phyloP scores from a whole-genome alignment of 345 rosid species.

The Boechera divaricarpa region DNA sequence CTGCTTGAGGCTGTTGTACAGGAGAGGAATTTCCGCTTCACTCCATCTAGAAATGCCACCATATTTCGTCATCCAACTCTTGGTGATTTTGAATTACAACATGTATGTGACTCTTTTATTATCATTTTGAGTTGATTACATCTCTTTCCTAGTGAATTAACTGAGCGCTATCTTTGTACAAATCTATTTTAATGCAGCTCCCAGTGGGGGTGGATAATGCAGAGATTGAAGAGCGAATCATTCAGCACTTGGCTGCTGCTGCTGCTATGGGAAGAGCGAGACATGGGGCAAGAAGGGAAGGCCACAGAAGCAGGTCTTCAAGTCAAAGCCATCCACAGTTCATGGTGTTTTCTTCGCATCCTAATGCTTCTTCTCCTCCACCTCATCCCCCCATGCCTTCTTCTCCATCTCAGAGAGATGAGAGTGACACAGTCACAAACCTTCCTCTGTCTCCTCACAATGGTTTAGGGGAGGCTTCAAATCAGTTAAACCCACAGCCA shows the following conservation, averaged over 20 bases:
- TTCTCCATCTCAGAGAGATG: slow-evolving; percentile 62
- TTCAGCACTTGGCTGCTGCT: slow-evolving; percentile 96
- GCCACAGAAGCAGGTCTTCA: slow-evolving; percentile 77
- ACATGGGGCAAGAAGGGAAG: slow-evolving; percentile 80
- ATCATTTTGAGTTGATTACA: slow-evolving; percentile 18
- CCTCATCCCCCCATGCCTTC: slow-evolving; percentile 54
- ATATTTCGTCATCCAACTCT: slow-evolving; percentile 94
- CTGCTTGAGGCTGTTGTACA: slow-evolving; percentile 87
- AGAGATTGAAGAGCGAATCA: slow-evolving; percentile 93
- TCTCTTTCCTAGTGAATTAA: slow-evolving; percentile 15
- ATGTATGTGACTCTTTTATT: slow-evolving; percentile 56
- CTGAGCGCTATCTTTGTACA: slow-evolving; percentile 11
- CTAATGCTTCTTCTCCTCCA: slow-evolving; percentile 54
- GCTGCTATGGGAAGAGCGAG: slow-evolving; percentile 97
- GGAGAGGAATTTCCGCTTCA: slow-evolving; percentile 81
- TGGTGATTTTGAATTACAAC: slow-evolving; percentile 94
- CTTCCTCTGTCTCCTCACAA: slow-evolving; percentile 55
- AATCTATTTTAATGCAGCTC: slow-evolving; percentile 54
- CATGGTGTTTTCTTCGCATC: slow-evolving; percentile 74
- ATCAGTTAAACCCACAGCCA: slow-evolving; percentile 44
- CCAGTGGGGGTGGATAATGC: slow-evolving; percentile 78
- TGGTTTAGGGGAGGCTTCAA: slow-evolving; percentile 53
- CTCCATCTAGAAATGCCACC: slow-evolving; percentile 77
- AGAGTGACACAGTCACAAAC: slow-evolving; percentile 57
- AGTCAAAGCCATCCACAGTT: slow-evolving; percentile 78